Evolutionary conservation across 805 yeast species (phyloP).

Genomic region (Myxozyma vanderwaltii): DNA sequence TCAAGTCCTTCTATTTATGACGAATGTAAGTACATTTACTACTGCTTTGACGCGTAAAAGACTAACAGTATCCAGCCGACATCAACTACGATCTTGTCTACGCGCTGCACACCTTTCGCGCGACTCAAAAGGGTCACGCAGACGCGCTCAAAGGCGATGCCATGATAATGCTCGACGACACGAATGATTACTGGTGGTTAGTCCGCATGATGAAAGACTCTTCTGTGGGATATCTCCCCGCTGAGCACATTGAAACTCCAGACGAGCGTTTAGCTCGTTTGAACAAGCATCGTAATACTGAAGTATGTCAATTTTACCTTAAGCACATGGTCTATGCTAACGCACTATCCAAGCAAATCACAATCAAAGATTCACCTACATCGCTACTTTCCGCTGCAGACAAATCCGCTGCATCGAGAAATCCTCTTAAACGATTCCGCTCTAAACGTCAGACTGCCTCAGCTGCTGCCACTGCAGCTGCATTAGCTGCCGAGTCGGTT

Average conservation of each 20-base stretch:
- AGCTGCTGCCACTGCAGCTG: constrained; percentile 1
- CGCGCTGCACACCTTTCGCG: constrained; percentile 83
- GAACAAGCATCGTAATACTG: constrained; percentile 90
- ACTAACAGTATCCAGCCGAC: constrained; percentile 47
- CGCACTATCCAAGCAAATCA: not conserved
- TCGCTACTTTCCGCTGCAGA: constrained; percentile 1
- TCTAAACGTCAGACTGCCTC: constrained; percentile 2
- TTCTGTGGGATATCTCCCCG: constrained; percentile 92
- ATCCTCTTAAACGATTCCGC: constrained; percentile 20
- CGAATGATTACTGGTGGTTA: constrained; percentile 97
- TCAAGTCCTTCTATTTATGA: constrained; percentile 61
- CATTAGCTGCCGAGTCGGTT: not conserved
- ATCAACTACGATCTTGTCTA: constrained; percentile 80
- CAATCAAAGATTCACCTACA: not conserved
- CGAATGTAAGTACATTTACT: constrained; percentile 43
- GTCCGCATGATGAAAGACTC: constrained; percentile 62
- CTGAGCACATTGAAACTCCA: constrained; percentile 89
- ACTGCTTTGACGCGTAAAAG: not conserved
- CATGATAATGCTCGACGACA: constrained; percentile 78
- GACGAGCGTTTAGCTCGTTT: constrained; percentile 87
- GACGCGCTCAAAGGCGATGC: constrained; percentile 78
- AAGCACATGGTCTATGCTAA: too few species aligned
- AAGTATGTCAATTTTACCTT: constrained; percentile 37
- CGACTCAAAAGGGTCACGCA: constrained; percentile 93
- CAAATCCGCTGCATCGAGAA: constrained; percentile 3